A percentile compares a stretch with the other conserved stretches of the same genome.
These are phyloP conservation scores for Daldinia childiae DNA, from an alignment of 495 filamentous ascomycete genomes.

Conservation along the genomic window DNA sequence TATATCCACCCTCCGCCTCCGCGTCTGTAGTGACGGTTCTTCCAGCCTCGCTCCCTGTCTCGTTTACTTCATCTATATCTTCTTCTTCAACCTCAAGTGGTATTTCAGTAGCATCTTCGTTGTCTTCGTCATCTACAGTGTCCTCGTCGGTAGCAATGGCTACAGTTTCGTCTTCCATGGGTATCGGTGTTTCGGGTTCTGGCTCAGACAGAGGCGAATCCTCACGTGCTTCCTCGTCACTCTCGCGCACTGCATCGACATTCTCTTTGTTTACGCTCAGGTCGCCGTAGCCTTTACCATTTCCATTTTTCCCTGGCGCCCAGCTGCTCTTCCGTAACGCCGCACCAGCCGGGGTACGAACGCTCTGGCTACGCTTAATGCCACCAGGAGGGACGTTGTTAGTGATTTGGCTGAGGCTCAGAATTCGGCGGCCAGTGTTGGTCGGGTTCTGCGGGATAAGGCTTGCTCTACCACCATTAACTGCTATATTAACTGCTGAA, in stretches of 20 bases:
- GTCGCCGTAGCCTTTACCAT: constrained; percentile 58
- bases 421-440: constrained; percentile 75
- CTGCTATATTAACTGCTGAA: constrained; percentile 56
- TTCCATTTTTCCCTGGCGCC: constrained; percentile 60
- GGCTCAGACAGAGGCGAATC: constrained; percentile 39
- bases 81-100: constrained; percentile 18
- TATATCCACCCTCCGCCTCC: constrained; percentile 48
- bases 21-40: constrained; percentile 68
- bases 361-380: constrained; percentile 68
- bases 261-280: constrained; percentile 60
- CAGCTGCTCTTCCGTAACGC: constrained; percentile 78
- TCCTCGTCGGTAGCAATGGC: constrained; percentile 39
- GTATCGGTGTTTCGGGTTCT: constrained; percentile 33
- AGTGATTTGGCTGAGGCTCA: constrained; percentile 87
- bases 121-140: constrained; percentile 18
- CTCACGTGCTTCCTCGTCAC: constrained; percentile 52
- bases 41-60: constrained; percentile 43
- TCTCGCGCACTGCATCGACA: constrained; percentile 54
- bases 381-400: constrained; percentile 72
- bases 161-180: constrained; percentile 40
- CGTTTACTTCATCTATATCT: constrained; percentile 24
- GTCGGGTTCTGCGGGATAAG: constrained; percentile 57
- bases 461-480: constrained; percentile 53
- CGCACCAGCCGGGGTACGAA: constrained; percentile 72
- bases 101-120: constrained; percentile 32